Evolutionary conservation across 2,329 filamentous ascomycete species (phyloP).

Genomic region (Parascedosporium putredinis): DNA sequence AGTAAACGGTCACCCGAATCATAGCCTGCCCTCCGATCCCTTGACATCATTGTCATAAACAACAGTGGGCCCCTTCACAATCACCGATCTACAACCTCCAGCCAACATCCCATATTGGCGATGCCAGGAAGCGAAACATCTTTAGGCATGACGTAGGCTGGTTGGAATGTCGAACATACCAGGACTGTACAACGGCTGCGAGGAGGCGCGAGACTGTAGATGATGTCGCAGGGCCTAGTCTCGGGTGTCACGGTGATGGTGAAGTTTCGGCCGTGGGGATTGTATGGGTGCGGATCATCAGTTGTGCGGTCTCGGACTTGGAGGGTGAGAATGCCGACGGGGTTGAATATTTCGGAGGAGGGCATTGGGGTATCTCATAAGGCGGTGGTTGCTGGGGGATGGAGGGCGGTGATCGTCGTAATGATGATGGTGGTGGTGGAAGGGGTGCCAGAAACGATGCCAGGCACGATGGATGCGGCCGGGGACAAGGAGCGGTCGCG

Average conservation of each 20-base stretch:
- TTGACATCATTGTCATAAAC: background rate
- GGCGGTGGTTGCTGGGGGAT: background rate
- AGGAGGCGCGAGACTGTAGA: conserved; percentile 6
- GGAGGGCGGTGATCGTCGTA: background rate
- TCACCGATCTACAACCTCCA: conserved; percentile 6
- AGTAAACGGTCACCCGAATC: no score
- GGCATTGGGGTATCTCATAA: background rate
- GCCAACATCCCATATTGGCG: conserved; percentile 4
- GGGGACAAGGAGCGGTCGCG: background rate
- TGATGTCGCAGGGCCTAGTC: conserved; percentile 1
- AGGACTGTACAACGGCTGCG: conserved; percentile 3
- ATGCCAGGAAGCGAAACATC: background rate
- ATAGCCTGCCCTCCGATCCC: background rate
- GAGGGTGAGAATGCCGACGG: background rate
- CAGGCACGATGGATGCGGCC: background rate
- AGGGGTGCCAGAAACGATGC: background rate
- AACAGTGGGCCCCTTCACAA: background rate
- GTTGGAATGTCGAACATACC: background rate
- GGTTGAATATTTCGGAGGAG: background rate
- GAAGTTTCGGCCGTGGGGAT: conserved; percentile 5
- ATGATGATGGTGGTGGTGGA: background rate
- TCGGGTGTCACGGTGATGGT: conserved; percentile 4
- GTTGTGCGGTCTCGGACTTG: conserved; percentile 2
- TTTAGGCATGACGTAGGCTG: background rate
- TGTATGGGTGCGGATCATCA: background rate